A percentile compares a stretch with the other conserved stretches of the same genome.
Evolutionary conservation across 2,329 filamentous ascomycete species (phyloP).

Genomic region (Pseudogymnoascus sp.): DNA sequence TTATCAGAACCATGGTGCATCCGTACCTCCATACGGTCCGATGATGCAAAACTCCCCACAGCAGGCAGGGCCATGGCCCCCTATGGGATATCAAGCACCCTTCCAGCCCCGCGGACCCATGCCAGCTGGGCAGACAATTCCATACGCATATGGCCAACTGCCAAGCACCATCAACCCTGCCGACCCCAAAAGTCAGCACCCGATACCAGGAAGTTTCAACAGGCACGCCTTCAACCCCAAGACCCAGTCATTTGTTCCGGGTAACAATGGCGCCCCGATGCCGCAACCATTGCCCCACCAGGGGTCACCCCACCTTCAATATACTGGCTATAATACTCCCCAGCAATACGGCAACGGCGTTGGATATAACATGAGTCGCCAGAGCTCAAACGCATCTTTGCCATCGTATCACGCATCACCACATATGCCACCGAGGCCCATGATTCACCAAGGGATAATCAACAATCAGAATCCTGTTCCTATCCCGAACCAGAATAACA

Average conservation of each 20-base stretch:
- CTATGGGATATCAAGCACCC: conserved; percentile 20
- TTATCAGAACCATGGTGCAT: conserved; percentile 26
- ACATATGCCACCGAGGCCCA: conserved; percentile 26
- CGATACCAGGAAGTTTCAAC: conserved; percentile 75
- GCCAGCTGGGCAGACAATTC: conserved; percentile 30
- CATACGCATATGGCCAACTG: conserved; percentile 73
- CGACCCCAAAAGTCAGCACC: conserved; percentile 68
- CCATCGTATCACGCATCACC: conserved; percentile 30
- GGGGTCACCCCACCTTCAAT: conserved; percentile 35
- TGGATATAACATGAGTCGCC: conserved; percentile 29
- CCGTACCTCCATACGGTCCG: conserved; percentile 26
- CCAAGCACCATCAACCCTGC: conserved; percentile 61
- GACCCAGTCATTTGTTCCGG: conserved; percentile 83
- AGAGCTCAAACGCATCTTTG: conserved; percentile 29
- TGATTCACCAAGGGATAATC: conserved; percentile 27
- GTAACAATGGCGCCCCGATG: conserved; percentile 41
- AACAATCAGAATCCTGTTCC: background rate
- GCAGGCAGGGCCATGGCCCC: conserved; percentile 24
- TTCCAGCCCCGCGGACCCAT: conserved; percentile 24
- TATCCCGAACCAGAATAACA: conserved; percentile 17
- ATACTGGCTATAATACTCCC: conserved; percentile 28
- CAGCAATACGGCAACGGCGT: conserved; percentile 26
- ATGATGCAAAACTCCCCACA: conserved; percentile 25
- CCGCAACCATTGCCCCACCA: conserved; percentile 31
- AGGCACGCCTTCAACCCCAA: conserved; percentile 88